phyloP scores from a whole-genome alignment of 1,284 basidiomycete species.

The Heterobasidion irregulare region DNA sequence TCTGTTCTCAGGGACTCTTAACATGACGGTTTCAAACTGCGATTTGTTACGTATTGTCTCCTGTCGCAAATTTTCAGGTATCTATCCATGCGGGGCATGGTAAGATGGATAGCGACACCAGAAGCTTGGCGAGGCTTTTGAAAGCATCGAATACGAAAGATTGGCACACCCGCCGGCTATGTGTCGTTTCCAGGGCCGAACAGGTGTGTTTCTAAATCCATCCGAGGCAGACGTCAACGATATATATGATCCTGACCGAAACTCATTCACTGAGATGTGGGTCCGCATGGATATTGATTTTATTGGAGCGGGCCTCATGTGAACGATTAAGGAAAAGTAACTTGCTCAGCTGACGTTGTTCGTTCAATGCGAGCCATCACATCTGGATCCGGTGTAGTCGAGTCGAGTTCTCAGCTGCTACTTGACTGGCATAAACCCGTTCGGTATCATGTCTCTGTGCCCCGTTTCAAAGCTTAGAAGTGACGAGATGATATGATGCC shows the following conservation, averaged over 20 bases:
- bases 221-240: no score
- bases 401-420: not conserved
- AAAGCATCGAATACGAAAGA: not conserved
- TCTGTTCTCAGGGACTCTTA: no score
- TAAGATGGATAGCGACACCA: not conserved
- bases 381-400: not conserved
- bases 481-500: not conserved
- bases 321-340: not conserved
- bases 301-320: not conserved
- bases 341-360: not conserved
- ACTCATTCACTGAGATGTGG: not conserved
- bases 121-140: not conserved
- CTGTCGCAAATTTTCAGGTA: not conserved
- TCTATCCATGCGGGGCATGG: not conserved
- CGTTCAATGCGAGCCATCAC: not conserved
- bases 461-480: not conserved
- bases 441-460: not conserved
- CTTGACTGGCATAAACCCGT: not conserved
- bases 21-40: no score
- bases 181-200: not conserved
- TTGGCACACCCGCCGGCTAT: not conserved
- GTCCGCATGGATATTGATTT: not conserved
- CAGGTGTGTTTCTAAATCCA: no score
- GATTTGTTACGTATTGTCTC: no score
- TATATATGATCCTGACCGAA: not conserved